Evolutionary conservation across 768 basidiomycete genomes (phyloP), one percentile per base, ranked within the genome.

Genomic region (Chiua virens): DNA sequence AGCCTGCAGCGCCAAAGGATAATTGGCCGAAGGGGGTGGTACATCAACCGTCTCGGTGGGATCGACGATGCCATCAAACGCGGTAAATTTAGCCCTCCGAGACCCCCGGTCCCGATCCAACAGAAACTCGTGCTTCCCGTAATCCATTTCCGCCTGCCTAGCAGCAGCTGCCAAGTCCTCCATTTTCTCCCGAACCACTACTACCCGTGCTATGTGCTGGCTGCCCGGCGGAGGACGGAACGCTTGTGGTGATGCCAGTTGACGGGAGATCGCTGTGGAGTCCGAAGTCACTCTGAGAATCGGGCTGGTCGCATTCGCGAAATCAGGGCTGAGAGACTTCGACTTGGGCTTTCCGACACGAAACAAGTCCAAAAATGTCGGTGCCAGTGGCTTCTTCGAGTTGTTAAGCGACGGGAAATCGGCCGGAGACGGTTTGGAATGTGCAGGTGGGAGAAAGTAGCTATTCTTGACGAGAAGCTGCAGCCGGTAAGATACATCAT

Each of bases 401-500:
- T 54, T 55, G 39, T 52, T 51, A 42, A 42, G 32, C 4, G 61
- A 67, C 17, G 80, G 77, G 52, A 91, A 80, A 45, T 87, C 82
- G 23, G 85, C 75, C 3, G 83, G 79, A 10, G 80, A 81, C 2
- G 91, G 91, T 62, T 93, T 93, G 37, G 83, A 78, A 61, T 93
- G 91, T 0, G 91, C 90, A 10, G 91, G 92, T 4, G 91, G 91
- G 34, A 93, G 82, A 63, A 89, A 93, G 65, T 93, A 93, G 62
- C 78, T 92, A 69, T 93, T 93, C 66, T 86, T 88, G 47, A 93
- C 86, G 36, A 93, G 80, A 47, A 93, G 78, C 36, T 84, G 86
- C 18, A 93, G 80, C 21, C 91, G 86, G 71, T 90, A 89, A 18
- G 89, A 83, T 36, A 92, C 89, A 61, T 93, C 91, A 68, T 93